Conservation (phyloP, 2,329 filamentous ascomycete genomes). For the Venturia effusa region DNA sequence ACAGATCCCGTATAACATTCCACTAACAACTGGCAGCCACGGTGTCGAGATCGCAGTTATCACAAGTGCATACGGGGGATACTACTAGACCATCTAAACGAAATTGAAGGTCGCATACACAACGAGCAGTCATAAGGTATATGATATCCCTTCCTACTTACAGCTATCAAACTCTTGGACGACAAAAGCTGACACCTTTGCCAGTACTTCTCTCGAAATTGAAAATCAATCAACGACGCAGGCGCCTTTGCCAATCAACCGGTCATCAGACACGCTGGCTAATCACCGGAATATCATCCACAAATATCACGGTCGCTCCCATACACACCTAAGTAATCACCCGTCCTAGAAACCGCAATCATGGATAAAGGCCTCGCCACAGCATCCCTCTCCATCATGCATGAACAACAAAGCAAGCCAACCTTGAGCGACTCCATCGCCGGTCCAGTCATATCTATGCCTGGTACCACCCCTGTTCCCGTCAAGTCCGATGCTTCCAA, state of each 20-base stretch:
- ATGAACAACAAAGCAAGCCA: slow-evolving; percentile 16
- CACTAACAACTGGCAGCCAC: slow-evolving; percentile 22
- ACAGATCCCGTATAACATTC: not conserved
- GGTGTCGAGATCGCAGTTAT: slow-evolving; percentile 46
- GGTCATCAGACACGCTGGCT: slow-evolving; percentile 29
- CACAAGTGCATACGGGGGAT: slow-evolving; percentile 45
- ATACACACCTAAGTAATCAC: slow-evolving; percentile 32
- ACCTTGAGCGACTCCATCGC: not conserved
- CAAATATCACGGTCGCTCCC: slow-evolving; percentile 37
- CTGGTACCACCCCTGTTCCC: too few relatives aligned
- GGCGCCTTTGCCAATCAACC: not conserved
- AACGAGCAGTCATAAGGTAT: not conserved
- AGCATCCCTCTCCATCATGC: slow-evolving; percentile 19
- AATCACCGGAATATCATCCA: slow-evolving; percentile 23
- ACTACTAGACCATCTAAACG: slow-evolving; percentile 35
- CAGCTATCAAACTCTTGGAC: not conserved
- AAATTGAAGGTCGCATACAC: not conserved
- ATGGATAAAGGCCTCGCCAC: slow-evolving; percentile 30
- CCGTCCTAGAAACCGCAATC: slow-evolving; percentile 31
- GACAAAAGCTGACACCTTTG: not conserved
- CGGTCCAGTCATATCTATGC: not conserved
- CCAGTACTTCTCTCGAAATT: not conserved
- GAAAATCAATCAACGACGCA: not conserved
- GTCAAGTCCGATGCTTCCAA: not conserved
- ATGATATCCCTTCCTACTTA: not conserved